Evolutionary conservation across 495 filamentous ascomycete species (phyloP), one percentile per base, ranked within the genome.

Genomic region (Penicillium bialowiezense): DNA sequence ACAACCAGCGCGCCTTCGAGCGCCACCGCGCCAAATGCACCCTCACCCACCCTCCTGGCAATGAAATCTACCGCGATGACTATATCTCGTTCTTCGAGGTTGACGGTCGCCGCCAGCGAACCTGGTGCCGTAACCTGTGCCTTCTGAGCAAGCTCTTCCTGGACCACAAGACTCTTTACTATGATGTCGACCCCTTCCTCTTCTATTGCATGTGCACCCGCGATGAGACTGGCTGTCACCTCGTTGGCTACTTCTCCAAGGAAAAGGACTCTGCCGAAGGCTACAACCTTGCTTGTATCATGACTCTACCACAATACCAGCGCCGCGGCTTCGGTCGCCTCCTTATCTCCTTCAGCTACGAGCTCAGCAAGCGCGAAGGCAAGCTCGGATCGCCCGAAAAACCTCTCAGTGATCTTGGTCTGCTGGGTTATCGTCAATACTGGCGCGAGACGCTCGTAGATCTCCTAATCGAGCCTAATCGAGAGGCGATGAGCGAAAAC

Each of bases 121-220:
- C 89, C 3, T 98, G 91, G 91, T 97, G 95, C 54, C 89, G 93
- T 5, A 98, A 98, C 56, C 78, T 98, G 18, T 97, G 93, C 67
- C 76, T 98, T 0, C 77, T 98, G 5, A 90, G 83, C 49, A 98
- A 98, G 63, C 86, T 97, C 63, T 98, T 98, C 71, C 83, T 98
- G 20, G 93, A 97, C 58, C 93, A 97, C 74, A 98, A 98, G 68
- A 97, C 93, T 7, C 86, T 98, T n/a, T 98, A 96, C 78, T 98
- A 97, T 72, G 93, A 98, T 59, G 93, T 98, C 44, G 93, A 98
- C 61, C 93, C 93, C 7, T 98, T 98, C 69, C 73, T 97, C 8
- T 98, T 97, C 76, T 98, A 98, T 72, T 92, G 91, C 79, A 98
- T 98, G 93, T 87, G 83, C 43, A 87, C 83, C 12, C 82, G 90